Evolutionary conservation across 371 early-diverging fungal genomes (phyloP), one percentile per base, ranked within the genome.

Genomic region (Rhizopus microsporus): DNA sequence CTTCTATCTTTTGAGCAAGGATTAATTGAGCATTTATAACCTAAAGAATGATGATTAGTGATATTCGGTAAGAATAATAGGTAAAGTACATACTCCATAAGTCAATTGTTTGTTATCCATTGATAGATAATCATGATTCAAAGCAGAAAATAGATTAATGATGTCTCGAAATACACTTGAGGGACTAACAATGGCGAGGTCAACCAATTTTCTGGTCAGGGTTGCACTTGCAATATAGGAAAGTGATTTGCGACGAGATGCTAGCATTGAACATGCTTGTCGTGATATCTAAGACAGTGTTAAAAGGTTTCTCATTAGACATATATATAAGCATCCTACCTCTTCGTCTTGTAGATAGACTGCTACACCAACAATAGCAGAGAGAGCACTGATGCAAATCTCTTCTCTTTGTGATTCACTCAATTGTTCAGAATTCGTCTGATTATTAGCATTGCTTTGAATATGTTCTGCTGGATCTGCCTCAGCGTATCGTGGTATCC

Each of bases 341-440:
- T 81, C 67, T 47, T 87, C 84, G 59, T 85, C 79, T 57, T 80
- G 80, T n/a, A 87, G 69, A 16, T 81, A 75, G 13, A 80, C 78
- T n/a, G 85, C 82, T n/a, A 89, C 78, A 52, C 80, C 84, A 29
- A 87, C 74, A 62, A 88, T 84, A 17, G 87, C 83, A 9, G 74
- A 71, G 30, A 87, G 63, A 34, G 80, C 78, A 63, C 84, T 85
- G 38, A 71, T 78, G 46, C 75, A 81, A 17, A 85, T 74, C 64
- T 84, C 72, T 23, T 79, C 73, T 34, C 78, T 74, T 60, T 82
- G 81, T 9, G 60, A 68, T 31, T 77, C 74, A 17, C 51, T 66
- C 32, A 66, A 59, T 59, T 67, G 62, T 42, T 80, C 67, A 13
- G 60, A 42, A 40, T 34, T 34, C 9, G 23, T 37, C 6, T 23